phyloP scores from a whole-genome alignment of 2,329 filamentous ascomycete species.

The Aspergillus ruber region DNA sequence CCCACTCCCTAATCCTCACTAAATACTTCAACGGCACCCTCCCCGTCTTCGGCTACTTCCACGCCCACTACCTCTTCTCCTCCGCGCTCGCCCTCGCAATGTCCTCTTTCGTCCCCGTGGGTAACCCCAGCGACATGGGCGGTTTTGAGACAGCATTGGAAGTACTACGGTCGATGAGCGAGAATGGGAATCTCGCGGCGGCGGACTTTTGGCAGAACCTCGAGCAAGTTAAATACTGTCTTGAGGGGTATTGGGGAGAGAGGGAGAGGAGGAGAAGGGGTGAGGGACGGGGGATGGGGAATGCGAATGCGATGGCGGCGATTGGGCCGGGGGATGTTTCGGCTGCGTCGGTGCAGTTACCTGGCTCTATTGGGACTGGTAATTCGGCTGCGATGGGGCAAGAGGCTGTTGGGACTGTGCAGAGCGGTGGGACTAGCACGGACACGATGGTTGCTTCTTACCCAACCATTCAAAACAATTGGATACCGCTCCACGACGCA shows the following conservation, averaged over 20 bases:
- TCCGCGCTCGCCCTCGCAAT: constrained; percentile 32
- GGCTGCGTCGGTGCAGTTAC: not conserved
- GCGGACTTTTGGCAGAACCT: constrained; percentile 30
- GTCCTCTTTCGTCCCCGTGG: constrained; percentile 29
- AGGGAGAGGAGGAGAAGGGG: not conserved
- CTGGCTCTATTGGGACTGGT: not conserved
- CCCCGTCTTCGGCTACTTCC: constrained; percentile 35
- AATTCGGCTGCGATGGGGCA: not conserved
- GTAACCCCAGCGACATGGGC: constrained; percentile 22
- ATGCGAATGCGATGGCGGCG: not conserved
- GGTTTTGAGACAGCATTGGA: constrained; percentile 28
- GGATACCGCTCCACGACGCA: constrained; percentile 18
- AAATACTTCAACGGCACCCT: constrained; percentile 35
- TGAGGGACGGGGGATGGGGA: not conserved
- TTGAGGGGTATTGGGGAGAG: constrained; percentile 17
- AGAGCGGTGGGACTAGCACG: too few species aligned
- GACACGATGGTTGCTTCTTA: too few species aligned
- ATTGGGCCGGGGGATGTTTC: constrained; percentile 1
- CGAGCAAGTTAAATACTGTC: constrained; percentile 25
- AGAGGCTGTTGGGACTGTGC: not conserved
- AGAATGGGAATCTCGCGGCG: constrained; percentile 31
- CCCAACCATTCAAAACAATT: not conserved
- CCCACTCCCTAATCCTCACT: constrained; percentile 31
- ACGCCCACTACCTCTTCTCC: constrained; percentile 36
- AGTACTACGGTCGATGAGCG: constrained; percentile 26